A percentile compares a stretch with the other conserved stretches of the same genome.
Evolutionary conservation across 805 yeast genomes (phyloP).

Genomic region (Candida germanica): DNA sequence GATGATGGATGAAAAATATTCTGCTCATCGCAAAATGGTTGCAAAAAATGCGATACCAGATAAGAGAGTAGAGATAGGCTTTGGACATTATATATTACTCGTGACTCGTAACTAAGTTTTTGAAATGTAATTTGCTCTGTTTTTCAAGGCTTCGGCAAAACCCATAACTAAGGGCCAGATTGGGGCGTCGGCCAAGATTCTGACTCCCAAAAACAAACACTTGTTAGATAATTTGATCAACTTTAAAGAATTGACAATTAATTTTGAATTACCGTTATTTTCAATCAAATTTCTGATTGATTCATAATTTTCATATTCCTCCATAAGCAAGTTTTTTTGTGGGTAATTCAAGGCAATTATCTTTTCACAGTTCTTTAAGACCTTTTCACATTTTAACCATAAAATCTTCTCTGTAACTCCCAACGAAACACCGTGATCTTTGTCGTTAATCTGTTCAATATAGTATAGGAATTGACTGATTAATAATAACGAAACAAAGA

Average conservation of each 20-base stretch:
- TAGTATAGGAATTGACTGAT: slow-evolving; percentile 60
- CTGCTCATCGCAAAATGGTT: too few species aligned
- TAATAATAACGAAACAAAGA: slow-evolving; percentile 59
- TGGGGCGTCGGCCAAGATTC: slow-evolving; percentile 80
- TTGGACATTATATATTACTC: background rate
- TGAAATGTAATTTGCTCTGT: slow-evolving; percentile 37
- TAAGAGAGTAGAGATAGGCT: background rate
- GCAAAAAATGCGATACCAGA: too few species aligned
- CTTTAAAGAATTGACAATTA: slow-evolving; percentile 14
- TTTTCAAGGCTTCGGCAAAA: slow-evolving; percentile 75
- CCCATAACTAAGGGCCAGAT: slow-evolving; percentile 81
- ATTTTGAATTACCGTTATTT: slow-evolving; percentile 21
- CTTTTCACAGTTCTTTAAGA: slow-evolving; percentile 58
- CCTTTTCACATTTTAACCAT: slow-evolving; percentile 58
- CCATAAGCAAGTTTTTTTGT: slow-evolving; percentile 5
- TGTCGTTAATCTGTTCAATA: slow-evolving; percentile 39
- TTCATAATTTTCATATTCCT: slow-evolving; percentile 23
- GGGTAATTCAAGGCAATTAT: slow-evolving; percentile 36
- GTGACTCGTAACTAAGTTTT: slow-evolving; percentile 6
- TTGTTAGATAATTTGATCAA: slow-evolving; percentile 49
- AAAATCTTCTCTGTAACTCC: slow-evolving; percentile 51
- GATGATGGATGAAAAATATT: too few species aligned
- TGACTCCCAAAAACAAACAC: slow-evolving; percentile 65
- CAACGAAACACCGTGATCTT: slow-evolving; percentile 16
- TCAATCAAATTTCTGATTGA: slow-evolving; percentile 50